These are phyloP conservation scores for Aureobasidium zeae DNA, from an alignment of 2,329 filamentous ascomycete genomes.

Conservation along the genomic window DNA sequence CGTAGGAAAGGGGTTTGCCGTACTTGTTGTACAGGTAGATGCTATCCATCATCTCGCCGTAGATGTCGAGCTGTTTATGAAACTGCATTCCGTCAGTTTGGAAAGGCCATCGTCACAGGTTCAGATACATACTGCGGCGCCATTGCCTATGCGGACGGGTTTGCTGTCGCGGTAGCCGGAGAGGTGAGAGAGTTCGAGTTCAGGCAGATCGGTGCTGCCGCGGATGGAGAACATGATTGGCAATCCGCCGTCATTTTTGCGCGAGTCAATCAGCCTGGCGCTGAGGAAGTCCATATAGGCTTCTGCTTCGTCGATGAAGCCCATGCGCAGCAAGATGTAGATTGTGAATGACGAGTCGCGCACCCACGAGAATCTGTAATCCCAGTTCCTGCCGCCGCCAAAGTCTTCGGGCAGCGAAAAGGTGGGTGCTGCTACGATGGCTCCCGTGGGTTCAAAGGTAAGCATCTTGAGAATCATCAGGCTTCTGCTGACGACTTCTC, in stretches of 20 bases:
- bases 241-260: constrained; percentile 51
- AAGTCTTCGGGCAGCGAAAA: constrained; percentile 49
- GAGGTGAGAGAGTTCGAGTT: constrained; percentile 58
- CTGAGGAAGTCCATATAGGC: constrained; percentile 72
- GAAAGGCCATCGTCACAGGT: too few species aligned
- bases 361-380: constrained; percentile 65
- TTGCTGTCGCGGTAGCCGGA: constrained; percentile 62
- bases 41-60: constrained; percentile 50
- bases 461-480: constrained; percentile 67
- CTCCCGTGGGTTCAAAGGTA: constrained; percentile 69
- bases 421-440: constrained; percentile 66
- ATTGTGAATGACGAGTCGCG: constrained; percentile 69
- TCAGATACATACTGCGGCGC: too few species aligned
- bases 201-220: constrained; percentile 65
- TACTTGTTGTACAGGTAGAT: constrained; percentile 52
- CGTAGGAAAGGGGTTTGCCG: constrained; percentile 59
- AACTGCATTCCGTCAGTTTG: too few species aligned
- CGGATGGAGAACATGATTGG: constrained; percentile 75
- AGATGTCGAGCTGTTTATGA: constrained; percentile 70
- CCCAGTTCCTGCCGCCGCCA: constrained; percentile 54
- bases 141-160: constrained; percentile 69
- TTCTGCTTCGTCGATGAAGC: constrained; percentile 66
- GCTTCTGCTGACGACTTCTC: constrained; percentile 61
- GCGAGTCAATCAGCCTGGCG: constrained; percentile 55
- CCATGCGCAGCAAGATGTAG: constrained; percentile 65